Evolutionary conservation across 257 asterid genomes (phyloP).

Genomic region (Solanum piurae): DNA sequence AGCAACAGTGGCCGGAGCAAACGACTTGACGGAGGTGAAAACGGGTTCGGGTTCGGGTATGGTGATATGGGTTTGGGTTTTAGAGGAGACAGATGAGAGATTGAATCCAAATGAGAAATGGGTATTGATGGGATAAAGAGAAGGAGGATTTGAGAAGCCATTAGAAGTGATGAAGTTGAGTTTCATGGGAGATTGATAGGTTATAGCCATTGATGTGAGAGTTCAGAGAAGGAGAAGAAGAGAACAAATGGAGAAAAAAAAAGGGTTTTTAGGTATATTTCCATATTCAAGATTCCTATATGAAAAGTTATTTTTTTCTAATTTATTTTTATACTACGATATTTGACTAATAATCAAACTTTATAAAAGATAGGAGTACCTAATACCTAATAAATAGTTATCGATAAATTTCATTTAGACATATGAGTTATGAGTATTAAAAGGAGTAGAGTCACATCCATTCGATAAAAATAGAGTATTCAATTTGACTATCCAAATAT

Average conservation of each 20-base stretch:
- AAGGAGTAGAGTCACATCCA: rapidly evolving
- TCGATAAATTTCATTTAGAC: no score
- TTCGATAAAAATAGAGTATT: neutral
- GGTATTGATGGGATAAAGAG: neutral
- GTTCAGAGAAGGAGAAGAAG: neutral
- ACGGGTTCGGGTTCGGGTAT: slow-evolving; percentile 57
- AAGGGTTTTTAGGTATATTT: neutral
- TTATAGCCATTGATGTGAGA: neutral
- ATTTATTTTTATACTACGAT: no score
- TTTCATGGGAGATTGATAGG: neutral
- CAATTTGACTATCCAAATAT: no score
- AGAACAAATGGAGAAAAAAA: neutral
- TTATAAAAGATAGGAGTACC: no score
- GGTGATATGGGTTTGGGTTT: slow-evolving; percentile 34
- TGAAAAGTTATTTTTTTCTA: no score
- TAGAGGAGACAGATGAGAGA: neutral
- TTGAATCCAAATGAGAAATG: neutral
- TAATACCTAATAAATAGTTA: no score
- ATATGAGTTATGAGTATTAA: no score
- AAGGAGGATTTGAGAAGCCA: neutral
- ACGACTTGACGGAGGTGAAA: slow-evolving; percentile 49
- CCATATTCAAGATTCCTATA: neutral
- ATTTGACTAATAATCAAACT: no score
- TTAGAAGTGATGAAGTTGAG: neutral
- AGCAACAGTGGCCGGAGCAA: slow-evolving; percentile 80